Conservation (phyloP, 2,329 filamentous ascomycete species). For the Tolypocladium album region DNA sequence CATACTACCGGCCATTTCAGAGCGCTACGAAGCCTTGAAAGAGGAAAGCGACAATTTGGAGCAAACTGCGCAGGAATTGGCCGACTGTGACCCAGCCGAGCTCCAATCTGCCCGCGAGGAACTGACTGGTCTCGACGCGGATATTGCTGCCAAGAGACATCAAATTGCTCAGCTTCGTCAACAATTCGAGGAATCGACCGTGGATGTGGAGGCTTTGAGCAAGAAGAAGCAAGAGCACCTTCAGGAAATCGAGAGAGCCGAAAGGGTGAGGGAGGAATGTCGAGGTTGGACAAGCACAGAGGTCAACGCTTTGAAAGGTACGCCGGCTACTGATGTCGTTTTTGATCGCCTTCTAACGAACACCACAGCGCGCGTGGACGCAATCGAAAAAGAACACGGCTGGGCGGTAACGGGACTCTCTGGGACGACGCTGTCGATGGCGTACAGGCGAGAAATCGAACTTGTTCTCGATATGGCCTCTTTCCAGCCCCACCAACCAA, state of each 20-base stretch:
- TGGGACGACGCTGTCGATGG: constrained; percentile 57
- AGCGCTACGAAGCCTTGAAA: constrained; percentile 50
- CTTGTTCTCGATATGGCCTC: constrained; percentile 58
- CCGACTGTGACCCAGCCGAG: constrained; percentile 71
- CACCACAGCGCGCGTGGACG: constrained; percentile 48
- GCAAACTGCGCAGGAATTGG: constrained; percentile 61
- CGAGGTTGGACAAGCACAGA: constrained; percentile 81
- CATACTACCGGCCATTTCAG: constrained; percentile 53
- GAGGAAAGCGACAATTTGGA: constrained; percentile 58
- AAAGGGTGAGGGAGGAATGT: constrained; percentile 76
- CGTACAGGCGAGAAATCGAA: constrained; percentile 61
- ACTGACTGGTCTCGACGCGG: constrained; percentile 52
- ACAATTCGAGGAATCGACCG: constrained; percentile 57
- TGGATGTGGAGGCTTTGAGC: constrained; percentile 48
- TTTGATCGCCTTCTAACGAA: constrained; percentile 22
- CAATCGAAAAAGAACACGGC: constrained; percentile 54
- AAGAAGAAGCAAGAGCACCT: constrained; percentile 59
- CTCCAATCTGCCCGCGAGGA: constrained; percentile 62
- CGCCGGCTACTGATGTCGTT: not conserved
- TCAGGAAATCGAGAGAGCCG: constrained; percentile 70
- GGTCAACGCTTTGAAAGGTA: constrained; percentile 69
- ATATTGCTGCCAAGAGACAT: constrained; percentile 58
- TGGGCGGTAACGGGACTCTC: constrained; percentile 62
- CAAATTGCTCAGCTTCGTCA: constrained; percentile 56
- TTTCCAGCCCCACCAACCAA: constrained; percentile 37